Evolutionary conservation across 805 yeast species (phyloP), one percentile per base, ranked within the genome.

Genomic region (Hanseniaspora occidentalis): DNA sequence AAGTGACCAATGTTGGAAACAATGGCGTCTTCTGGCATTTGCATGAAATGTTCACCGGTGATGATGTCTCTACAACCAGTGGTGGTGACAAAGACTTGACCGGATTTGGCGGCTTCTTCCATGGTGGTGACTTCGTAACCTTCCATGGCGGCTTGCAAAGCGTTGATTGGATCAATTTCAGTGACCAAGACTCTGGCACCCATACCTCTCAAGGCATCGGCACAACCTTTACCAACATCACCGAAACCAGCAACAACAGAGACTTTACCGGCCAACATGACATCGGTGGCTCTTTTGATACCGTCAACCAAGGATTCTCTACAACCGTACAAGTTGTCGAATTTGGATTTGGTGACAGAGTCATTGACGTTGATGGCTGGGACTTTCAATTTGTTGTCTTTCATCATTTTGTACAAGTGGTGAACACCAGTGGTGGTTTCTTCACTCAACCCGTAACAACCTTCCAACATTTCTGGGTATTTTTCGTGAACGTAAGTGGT

Each of bases 391-490:
- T 70, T 66, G 52, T 78, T 80, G 47, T 89, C 94, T 69, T 71
- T 83, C 61, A 92, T 66, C 95, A 86, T 82, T 76, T 80, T 83
- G 88, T 89, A 92, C 60, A 89, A 76, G 73, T 92, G 95, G 77
- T 92, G 97, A 58, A 89, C 97, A 83, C 98, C 98, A 53, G 98
- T 89, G 65, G 98, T 89, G 71, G 98, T 89, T 77, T 89, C 98
- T 77, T 89, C 98, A 52, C 95, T 83, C 51, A 89, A 68, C 71
- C 98, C 98, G 74, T 53, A 86, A 75, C 97, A 92, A 67, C 66
- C 95, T 53, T 81, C 76, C 68, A 89, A 77, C 88, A 84, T 80
- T 71, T 89, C 96, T 64, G 97, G 97, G 83, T 89, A 79, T 70
- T 88, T 85, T 67, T 84, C 86, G 74, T 92, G 97, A 50, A 92